A percentile compares a stretch with the other conserved stretches of the same genome.
These are phyloP conservation scores for Typha latifolia DNA, from an alignment of 176 grass and related monocot genomes.

Conservation along the genomic window DNA sequence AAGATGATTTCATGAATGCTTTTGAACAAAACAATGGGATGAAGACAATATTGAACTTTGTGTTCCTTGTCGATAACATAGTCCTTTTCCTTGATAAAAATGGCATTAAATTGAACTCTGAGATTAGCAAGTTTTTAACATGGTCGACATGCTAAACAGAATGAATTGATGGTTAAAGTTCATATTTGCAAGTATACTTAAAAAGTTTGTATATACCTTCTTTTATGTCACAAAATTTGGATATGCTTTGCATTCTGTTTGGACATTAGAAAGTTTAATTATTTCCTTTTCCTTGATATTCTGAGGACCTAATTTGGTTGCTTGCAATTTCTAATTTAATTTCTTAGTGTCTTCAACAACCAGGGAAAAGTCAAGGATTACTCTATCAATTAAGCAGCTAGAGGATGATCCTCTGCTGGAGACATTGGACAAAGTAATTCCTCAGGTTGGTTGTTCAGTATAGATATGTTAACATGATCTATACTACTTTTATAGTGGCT, in stretches of 20 bases:
- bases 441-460: slow-evolving; percentile 32
- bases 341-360: slow-evolving; percentile 6
- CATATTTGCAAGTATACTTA: too few species aligned
- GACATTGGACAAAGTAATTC: slow-evolving; percentile 94
- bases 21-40: too few species aligned
- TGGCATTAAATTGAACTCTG: too few species aligned
- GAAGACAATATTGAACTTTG: too few species aligned
- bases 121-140: too few species aligned
- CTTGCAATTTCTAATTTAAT: background rate
- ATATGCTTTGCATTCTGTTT: background rate
- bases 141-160: too few species aligned
- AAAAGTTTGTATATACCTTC: background rate
- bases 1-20: too few species aligned
- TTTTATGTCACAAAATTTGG: background rate
- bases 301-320: background rate
- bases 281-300: background rate
- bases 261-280: background rate
- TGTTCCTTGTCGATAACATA: too few species aligned
- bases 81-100: too few species aligned
- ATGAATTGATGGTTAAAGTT: too few species aligned
- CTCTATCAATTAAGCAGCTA: slow-evolving; percentile 82
- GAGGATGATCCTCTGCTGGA: slow-evolving; percentile 86
- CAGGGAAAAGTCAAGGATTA: slow-evolving; percentile 78
- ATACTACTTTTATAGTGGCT: background rate
- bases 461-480: background rate